A percentile compares a stretch with the other conserved stretches of the same genome.
Evolutionary conservation across 805 yeast species (phyloP).

Genomic region (Wickerhamiella domercqiae): DNA sequence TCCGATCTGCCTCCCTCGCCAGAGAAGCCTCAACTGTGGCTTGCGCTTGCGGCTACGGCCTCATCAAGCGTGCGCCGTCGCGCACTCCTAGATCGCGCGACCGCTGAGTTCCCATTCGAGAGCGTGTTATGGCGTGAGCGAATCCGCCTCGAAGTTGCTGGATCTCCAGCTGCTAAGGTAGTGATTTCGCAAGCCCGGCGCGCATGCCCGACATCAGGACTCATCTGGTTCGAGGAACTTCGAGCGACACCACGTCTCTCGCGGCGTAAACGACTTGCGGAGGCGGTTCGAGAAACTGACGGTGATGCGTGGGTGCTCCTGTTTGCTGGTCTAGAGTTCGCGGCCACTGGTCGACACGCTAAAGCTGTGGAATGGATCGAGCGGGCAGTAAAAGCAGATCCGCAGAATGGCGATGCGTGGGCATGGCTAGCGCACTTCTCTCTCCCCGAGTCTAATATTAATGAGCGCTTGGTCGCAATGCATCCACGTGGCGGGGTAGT

Average conservation of each 20-base stretch:
- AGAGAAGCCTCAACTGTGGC: background rate
- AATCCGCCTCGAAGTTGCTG: constrained; percentile 39
- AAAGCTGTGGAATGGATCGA: constrained; percentile 65
- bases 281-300: constrained; percentile 53
- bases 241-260: constrained; percentile 28
- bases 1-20: no score
- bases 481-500: no score
- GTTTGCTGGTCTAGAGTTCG: constrained; percentile 52
- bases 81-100: background rate
- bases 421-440: constrained; percentile 38
- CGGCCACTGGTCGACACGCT: constrained; percentile 44
- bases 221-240: constrained; percentile 53
- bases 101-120: no score
- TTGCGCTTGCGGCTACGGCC: background rate
- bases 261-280: constrained; percentile 44
- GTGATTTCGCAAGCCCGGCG: constrained; percentile 45
- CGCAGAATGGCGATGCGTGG: constrained; percentile 64
- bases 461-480: no score
- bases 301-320: constrained; percentile 44
- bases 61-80: background rate
- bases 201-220: constrained; percentile 40
- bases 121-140: constrained; percentile 39
- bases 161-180: constrained; percentile 34
- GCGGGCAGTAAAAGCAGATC: constrained; percentile 41
- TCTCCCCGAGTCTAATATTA: no score